These are phyloP conservation scores for Ophiobolus disseminans DNA, from an alignment of 2,329 filamentous ascomycete species.

Conservation along the genomic window DNA sequence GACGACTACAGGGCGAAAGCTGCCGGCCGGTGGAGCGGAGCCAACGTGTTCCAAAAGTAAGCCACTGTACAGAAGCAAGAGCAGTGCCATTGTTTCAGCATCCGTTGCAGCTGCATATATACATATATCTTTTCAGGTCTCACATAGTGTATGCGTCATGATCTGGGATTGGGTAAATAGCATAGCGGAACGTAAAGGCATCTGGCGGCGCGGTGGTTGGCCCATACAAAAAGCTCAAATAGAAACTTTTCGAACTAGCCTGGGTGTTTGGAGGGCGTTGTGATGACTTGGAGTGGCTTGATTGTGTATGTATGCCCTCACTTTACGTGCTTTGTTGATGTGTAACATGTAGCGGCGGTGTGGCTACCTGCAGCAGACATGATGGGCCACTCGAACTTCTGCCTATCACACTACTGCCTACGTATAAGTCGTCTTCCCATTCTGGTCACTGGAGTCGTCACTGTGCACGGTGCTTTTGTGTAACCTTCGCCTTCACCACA, in stretches of 20 bases:
- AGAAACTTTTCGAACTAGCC: background rate
- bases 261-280: background rate
- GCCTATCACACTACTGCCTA: too few relatives aligned
- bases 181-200: constrained; percentile 1
- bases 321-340: too few relatives aligned
- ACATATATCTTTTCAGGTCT: background rate
- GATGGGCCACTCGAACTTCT: too few relatives aligned
- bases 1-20: constrained; percentile 57
- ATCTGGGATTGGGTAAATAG: background rate
- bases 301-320: background rate
- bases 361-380: too few relatives aligned
- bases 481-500: constrained; percentile 1
- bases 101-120: background rate
- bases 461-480: too few relatives aligned
- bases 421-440: too few relatives aligned
- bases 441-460: too few relatives aligned
- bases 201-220: background rate
- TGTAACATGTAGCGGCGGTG: too few relatives aligned
- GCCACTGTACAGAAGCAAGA: background rate
- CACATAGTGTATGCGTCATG: background rate
- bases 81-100: background rate
- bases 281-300: background rate
- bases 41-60: constrained; percentile 43
- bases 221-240: constrained; percentile 2
- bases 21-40: constrained; percentile 49